Evolutionary conservation across 2,329 filamentous ascomycete genomes (phyloP).

Genomic region (Dryadomyces quercus-mongolicae): DNA sequence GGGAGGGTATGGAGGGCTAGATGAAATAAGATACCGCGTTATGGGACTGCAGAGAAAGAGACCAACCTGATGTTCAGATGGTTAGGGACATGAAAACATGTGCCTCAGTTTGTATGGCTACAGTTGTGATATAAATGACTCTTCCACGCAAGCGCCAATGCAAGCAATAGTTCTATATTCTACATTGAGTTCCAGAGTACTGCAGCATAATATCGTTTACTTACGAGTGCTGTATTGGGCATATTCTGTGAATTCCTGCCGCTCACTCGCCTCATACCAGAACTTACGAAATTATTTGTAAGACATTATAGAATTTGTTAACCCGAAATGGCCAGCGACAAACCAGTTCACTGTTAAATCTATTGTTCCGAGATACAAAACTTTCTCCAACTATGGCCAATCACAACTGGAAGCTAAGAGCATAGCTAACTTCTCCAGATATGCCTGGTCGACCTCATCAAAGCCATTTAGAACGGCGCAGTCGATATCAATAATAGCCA

Average conservation of each 20-base stretch:
- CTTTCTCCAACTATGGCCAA: slow-evolving; percentile 31
- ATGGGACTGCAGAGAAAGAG: too few relatives aligned
- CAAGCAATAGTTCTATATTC: too few relatives aligned
- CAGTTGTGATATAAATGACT: not conserved
- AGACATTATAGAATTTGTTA: not conserved
- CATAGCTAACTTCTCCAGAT: slow-evolving; percentile 53
- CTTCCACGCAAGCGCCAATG: too few relatives aligned
- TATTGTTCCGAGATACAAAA: not conserved
- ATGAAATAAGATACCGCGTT: not conserved
- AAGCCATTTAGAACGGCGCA: slow-evolving; percentile 58
- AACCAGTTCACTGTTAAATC: too few relatives aligned
- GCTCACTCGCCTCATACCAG: too few relatives aligned
- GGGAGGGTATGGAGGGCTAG: not conserved
- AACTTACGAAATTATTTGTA: too few relatives aligned
- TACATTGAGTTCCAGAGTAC: too few relatives aligned
- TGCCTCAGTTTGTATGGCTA: not conserved
- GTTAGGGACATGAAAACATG: not conserved
- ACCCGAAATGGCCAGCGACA: too few relatives aligned
- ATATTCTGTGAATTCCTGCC: too few relatives aligned
- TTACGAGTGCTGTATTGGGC: too few relatives aligned
- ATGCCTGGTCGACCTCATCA: slow-evolving; percentile 51
- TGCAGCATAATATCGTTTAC: too few relatives aligned
- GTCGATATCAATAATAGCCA: slow-evolving; percentile 68
- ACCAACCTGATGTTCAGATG: too few relatives aligned
- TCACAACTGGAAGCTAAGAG: slow-evolving; percentile 51